Conservation (phyloP, 345 rosid genomes). For the Abelmoschus esculentus region DNA sequence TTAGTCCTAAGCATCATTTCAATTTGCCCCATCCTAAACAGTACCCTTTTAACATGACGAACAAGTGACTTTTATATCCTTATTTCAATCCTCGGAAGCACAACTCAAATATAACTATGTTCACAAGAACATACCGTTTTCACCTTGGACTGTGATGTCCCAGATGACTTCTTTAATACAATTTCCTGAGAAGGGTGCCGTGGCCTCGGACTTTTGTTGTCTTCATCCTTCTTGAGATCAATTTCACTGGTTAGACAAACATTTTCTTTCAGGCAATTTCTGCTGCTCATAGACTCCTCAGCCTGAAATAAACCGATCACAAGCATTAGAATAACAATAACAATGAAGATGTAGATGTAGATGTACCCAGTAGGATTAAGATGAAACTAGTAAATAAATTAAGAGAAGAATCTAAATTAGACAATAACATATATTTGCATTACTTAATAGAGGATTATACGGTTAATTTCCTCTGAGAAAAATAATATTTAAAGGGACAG, state of each 20-base stretch:
- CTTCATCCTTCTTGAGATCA: conserved; percentile 17
- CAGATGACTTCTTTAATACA: conserved; percentile 38
- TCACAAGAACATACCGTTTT: conserved; percentile 1
- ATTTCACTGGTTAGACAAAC: conserved; percentile 8
- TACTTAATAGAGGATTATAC: no score
- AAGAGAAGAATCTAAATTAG: no score
- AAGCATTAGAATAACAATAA: not conserved
- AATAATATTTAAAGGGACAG: no score
- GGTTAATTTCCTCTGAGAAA: no score
- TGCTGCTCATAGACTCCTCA: conserved; percentile 11
- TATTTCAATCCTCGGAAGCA: conserved; percentile 7
- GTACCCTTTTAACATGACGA: not conserved
- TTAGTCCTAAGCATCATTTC: not conserved
- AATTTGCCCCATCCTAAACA: not conserved
- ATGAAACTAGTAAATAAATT: no score
- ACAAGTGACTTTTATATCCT: not conserved
- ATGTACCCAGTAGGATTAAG: no score
- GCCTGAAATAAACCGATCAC: not conserved
- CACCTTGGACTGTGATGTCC: conserved; percentile 16
- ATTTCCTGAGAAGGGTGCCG: conserved; percentile 37
- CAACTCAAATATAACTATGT: conserved; percentile 9
- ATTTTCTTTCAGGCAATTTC: conserved; percentile 19
- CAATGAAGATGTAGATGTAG: no score
- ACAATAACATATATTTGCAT: no score
- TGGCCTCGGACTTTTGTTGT: not conserved